Evolutionary conservation across 495 filamentous ascomycete genomes (phyloP).

Genomic region (Lepraria neglecta): DNA sequence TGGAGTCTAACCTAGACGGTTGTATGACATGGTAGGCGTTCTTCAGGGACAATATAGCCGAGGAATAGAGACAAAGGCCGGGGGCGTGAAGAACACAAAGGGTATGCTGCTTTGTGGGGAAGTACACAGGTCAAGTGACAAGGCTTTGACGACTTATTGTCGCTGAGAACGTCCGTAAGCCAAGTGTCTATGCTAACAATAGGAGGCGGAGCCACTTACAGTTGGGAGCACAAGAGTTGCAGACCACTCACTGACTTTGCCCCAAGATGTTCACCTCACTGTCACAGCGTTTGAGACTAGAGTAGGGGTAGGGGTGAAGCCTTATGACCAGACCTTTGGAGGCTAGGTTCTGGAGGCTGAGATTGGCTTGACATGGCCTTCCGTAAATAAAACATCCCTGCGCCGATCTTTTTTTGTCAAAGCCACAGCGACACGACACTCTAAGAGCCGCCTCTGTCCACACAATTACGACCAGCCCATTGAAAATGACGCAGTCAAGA

Average conservation of each 20-base stretch:
- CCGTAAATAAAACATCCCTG: constrained; percentile 22
- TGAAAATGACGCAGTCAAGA: no score
- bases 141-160: constrained; percentile 1
- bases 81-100: background rate
- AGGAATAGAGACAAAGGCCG: constrained; percentile 14
- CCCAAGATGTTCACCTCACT: background rate
- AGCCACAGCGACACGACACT: constrained; percentile 18
- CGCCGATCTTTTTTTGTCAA: constrained; percentile 4
- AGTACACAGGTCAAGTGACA: constrained; percentile 3
- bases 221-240: background rate
- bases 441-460: background rate
- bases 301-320: background rate
- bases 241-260: background rate
- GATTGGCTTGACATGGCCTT: constrained; percentile 12
- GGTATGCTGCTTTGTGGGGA: constrained; percentile 1
- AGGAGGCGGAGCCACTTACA: background rate
- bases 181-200: background rate
- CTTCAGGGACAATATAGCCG: constrained; percentile 11
- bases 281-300: background rate
- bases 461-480: background rate
- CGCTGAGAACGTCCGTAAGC: background rate
- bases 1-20: constrained; percentile 26
- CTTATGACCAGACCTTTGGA: background rate
- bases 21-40: constrained; percentile 28
- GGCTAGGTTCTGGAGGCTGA: background rate